Conservation (phyloP, 2,329 filamentous ascomycete species). For the Fusarium sambucinum region DNA sequence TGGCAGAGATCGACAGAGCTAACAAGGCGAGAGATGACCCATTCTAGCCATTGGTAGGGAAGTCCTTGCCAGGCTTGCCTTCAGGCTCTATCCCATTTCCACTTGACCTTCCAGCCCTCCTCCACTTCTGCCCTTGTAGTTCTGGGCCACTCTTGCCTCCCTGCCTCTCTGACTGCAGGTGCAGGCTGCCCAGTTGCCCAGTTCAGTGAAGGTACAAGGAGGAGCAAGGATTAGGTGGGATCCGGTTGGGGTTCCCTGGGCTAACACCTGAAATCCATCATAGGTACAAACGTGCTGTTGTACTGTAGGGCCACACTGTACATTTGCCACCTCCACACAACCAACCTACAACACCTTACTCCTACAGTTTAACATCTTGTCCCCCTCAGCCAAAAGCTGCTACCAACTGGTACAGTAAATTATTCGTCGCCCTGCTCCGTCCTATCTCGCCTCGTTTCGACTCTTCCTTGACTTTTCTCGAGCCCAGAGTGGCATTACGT, state of each 20-base stretch:
- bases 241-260: neutral
- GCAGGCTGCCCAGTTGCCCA: neutral
- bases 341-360: conserved; percentile 14
- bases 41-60: conserved; percentile 32
- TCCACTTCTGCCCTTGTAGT: neutral
- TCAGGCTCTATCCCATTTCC: conserved; percentile 16
- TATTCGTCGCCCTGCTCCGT: conserved; percentile 3
- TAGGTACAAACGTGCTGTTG: neutral
- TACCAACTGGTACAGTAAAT: conserved; percentile 13
- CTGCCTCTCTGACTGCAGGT: neutral
- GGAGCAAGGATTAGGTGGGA: neutral
- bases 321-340: conserved; percentile 48
- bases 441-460: conserved; percentile 9
- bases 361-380: conserved; percentile 7
- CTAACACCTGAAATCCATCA: neutral
- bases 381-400: conserved; percentile 22
- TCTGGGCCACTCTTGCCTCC: neutral
- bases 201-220: neutral
- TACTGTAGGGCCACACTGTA: conserved; percentile 42
- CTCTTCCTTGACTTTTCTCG: conserved; percentile 9
- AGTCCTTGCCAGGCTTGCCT: conserved; percentile 23
- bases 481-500: conserved; percentile 7
- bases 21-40: conserved; percentile 11
- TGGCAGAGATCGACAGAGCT: conserved; percentile 34
- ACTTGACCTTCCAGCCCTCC: conserved; percentile 26